Evolutionary conservation across 345 rosid species (phyloP).

Genomic region (Punica granatum): DNA sequence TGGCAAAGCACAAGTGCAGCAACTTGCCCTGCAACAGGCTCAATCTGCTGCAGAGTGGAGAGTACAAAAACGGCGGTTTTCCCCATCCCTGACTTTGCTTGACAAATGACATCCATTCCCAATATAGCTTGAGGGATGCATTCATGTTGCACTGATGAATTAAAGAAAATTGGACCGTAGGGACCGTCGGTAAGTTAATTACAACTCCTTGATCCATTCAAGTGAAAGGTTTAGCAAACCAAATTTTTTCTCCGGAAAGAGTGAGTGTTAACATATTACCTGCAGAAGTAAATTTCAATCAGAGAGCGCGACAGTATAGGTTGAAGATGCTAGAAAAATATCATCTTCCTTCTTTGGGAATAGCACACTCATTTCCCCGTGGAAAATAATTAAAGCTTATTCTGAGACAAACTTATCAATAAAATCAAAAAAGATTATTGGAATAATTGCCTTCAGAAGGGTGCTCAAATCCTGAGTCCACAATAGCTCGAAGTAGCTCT

Average conservation of each 20-base stretch:
- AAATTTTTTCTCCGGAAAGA: slow-evolving; percentile 56
- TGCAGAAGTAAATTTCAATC: slow-evolving; percentile 16
- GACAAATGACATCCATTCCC: slow-evolving; percentile 98
- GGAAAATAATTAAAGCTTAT: neutral
- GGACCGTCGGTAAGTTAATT: slow-evolving; percentile 75
- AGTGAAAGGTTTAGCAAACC: slow-evolving; percentile 56
- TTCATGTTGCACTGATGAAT: slow-evolving; percentile 94
- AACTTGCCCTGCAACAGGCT: slow-evolving; percentile 87
- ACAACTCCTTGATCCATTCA: slow-evolving; percentile 53
- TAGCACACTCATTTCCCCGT: neutral
- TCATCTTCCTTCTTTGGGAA: neutral
- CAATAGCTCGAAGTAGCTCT: slow-evolving; percentile 94
- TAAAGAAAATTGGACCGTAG: slow-evolving; percentile 74
- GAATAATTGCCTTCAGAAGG: slow-evolving; percentile 83
- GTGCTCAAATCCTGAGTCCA: slow-evolving; percentile 98
- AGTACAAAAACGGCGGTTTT: slow-evolving; percentile 96
- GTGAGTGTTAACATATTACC: slow-evolving; percentile 54
- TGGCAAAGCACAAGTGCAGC: slow-evolving; percentile 89
- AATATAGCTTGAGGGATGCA: slow-evolving; percentile 98
- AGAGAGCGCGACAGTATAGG: slow-evolving; percentile 14
- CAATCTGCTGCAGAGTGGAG: slow-evolving; percentile 87
- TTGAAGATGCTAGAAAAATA: neutral
- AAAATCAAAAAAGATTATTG: neutral
- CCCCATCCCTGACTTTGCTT: slow-evolving; percentile 99
- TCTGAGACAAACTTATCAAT: neutral